Evolutionary conservation across 768 basidiomycete genomes (phyloP), one percentile per base, ranked within the genome.

Genomic region (Guyanaporus albipodus): DNA sequence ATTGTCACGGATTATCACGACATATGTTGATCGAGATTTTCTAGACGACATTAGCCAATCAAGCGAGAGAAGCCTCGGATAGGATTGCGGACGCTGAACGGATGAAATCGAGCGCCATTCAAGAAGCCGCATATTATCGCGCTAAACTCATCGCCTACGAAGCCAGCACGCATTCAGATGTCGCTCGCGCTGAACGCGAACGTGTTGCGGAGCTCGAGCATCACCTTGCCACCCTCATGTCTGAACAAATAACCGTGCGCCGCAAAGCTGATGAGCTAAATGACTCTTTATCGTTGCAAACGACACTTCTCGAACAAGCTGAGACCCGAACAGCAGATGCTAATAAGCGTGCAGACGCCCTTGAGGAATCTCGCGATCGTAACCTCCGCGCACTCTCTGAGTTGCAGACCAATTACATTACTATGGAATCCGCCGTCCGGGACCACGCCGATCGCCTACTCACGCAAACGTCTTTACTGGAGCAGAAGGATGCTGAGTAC

Each of bases 61-160:
- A 95, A 65, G 87, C 89, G 1, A 81, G 76, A 36, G 75, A 76
- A 42, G 79, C 85, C 3, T 91, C 92, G 3, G 84, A 89, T 34
- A 83, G 82, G 32, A 66, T 96, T 9, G 74, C 80, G 4, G 87
- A 91, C 42, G 86, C 89, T 0, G 91, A 94, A 53, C 80, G 87
- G 41, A 68, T 82, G 52, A 85, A 86, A 51, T 65, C 75, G 7
- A 83, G 79, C 34, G 96, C 96, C 1, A 69, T 88, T 8, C 91
- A 98, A 66, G 96, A 99, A 67, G 88, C 94, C 3, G 91, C 93
- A 1, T 97, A 87, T 70, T 96, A 93, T 63, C 90, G 94, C 40
- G 90, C 94, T 38, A 97, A 98, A 69, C 72, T 95, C n/a, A 78
- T 83, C 3, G 92, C 95, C 0, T 68, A 91, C 41, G 96, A 98